phyloP scores from a whole-genome alignment of 306 rosid species.

The Sechiopsis laciniata region DNA sequence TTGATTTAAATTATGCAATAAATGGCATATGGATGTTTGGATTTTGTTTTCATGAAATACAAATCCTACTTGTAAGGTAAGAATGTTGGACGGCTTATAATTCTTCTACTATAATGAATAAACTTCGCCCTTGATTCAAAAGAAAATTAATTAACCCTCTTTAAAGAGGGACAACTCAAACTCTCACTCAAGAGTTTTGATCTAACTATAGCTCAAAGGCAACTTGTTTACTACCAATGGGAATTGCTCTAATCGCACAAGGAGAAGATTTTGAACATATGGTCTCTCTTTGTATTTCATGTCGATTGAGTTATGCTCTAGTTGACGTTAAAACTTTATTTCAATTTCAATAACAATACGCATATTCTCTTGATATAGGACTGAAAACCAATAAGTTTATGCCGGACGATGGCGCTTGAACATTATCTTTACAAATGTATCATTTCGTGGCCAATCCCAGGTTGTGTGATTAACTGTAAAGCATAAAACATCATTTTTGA shows the following conservation, averaged over 20 bases:
- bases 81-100: background rate
- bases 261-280: too few relatives aligned
- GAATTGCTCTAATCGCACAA: background rate
- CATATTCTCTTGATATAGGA: too few relatives aligned
- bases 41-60: background rate
- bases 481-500: background rate
- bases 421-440: constrained; percentile 4
- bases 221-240: background rate
- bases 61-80: background rate
- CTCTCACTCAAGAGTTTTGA: too few relatives aligned
- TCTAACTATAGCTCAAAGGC: background rate
- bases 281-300: too few relatives aligned
- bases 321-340: too few relatives aligned
- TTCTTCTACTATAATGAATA: too few relatives aligned
- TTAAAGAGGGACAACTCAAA: too few relatives aligned
- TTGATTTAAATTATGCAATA: constrained; percentile 3
- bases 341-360: background rate
- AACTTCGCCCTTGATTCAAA: background rate
- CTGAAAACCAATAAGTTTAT: background rate
- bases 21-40: background rate
- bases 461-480: constrained; percentile 49
- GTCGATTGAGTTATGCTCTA: too few relatives aligned
- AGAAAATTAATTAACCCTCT: too few relatives aligned
- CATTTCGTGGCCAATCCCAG: constrained; percentile 51
- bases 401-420: background rate